phyloP scores from a whole-genome alignment of 73 alveolate species.

The Tetrahymena borealis region DNA sequence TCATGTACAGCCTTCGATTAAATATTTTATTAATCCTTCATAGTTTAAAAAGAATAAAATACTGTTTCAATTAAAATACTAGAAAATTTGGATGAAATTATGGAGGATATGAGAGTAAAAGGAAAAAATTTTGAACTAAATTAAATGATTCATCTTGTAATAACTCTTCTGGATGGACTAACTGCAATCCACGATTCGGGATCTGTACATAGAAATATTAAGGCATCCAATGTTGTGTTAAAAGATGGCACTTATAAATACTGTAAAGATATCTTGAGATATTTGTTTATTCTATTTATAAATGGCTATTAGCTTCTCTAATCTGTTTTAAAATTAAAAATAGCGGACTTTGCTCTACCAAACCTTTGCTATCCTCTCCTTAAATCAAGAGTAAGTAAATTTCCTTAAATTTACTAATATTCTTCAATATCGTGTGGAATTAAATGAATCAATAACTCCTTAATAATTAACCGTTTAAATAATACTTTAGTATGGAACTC shows the following conservation, averaged over 20 bases:
- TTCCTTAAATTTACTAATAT: background rate
- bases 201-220: background rate
- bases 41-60: background rate
- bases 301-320: no score
- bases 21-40: background rate
- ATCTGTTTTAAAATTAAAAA: no score
- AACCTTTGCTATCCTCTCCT: background rate
- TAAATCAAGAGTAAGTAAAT: background rate
- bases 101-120: background rate
- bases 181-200: background rate
- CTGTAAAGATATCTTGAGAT: no score
- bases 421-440: background rate
- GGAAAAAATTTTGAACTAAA: background rate
- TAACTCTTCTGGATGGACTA: background rate
- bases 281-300: no score
- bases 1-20: no score
- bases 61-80: background rate
- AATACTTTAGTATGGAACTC: background rate
- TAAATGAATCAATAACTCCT: background rate
- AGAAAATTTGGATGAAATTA: background rate
- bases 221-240: background rate
- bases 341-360: background rate
- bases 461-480: background rate
- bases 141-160: background rate
- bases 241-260: background rate